A percentile compares a stretch with the other conserved stretches of the same genome.
Evolutionary conservation across 306 rosid species (phyloP).

Genomic region (Morella rubra): DNA sequence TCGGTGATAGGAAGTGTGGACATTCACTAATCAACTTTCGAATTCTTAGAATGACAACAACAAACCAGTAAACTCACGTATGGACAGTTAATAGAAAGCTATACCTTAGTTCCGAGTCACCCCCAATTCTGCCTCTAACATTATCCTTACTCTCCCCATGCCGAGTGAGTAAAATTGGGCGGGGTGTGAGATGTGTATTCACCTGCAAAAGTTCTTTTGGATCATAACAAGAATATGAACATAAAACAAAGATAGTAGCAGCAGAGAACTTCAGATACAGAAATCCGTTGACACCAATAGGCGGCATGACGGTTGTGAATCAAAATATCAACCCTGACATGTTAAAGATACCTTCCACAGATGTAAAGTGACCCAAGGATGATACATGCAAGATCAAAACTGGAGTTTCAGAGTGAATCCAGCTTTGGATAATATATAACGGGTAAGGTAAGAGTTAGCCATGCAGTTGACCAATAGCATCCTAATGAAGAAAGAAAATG

Average conservation of each 20-base stretch:
- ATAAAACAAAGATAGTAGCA: slow-evolving; percentile 3
- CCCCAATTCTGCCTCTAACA: slow-evolving; percentile 95
- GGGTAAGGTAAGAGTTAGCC: background rate
- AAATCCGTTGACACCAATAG: background rate
- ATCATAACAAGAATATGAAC: slow-evolving; percentile 21
- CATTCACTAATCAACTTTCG: background rate
- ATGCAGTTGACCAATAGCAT: background rate
- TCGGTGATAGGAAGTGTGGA: background rate
- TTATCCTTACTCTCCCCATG: slow-evolving; percentile 99
- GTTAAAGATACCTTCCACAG: background rate
- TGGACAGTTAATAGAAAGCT: slow-evolving; percentile 8
- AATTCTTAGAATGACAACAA: slow-evolving; percentile 1
- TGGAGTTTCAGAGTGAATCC: background rate
- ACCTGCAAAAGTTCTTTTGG: slow-evolving; percentile 51
- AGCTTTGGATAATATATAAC: background rate
- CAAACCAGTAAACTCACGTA: background rate
- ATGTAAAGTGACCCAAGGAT: background rate
- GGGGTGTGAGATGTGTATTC: slow-evolving; percentile 96
- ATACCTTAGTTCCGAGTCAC: slow-evolving; percentile 83
- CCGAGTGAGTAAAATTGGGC: slow-evolving; percentile 95
- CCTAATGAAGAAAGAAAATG: background rate
- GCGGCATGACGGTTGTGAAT: background rate
- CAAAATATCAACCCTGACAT: background rate
- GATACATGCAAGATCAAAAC: background rate
- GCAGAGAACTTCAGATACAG: background rate